Base-by-base conservation (phyloP, 192 early-diverging fungal species). In the Rhizophagus sp. region DNA sequence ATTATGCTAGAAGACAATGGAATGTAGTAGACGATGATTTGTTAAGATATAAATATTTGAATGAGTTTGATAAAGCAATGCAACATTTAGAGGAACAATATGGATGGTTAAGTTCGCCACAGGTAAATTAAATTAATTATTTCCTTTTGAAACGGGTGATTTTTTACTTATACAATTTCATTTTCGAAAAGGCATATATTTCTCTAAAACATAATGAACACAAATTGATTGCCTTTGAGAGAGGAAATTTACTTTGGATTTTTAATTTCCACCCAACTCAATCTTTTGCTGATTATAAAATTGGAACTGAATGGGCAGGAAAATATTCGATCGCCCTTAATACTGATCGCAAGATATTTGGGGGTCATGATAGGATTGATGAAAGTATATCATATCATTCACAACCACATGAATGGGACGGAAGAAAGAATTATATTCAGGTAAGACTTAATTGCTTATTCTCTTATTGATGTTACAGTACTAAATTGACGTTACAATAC, bases 1-100 rank as follows among this genome's bases (percentile, higher is more conserved):
- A 96, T 83, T 96, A 98, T 83, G 96, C 97, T 13, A 89, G 97
- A 34, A 92, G 97, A 22, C 97, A 99, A 86, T 98, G 93, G 92
- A 97, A 98, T 77, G 90, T 99, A 47, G 85, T 94, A n/a, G 94
- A 95, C 80, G 96, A 99, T 83, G 39, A 88, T 5, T 79, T 94
- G 44, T 88, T 99, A 74, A 91, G 97, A 33, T 99, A 98, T 89
- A 92, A 95, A 87, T 97, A 94, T 88, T 87, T 99, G 78, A 93
- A 96, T 85, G 88, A 93, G 33, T 99, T 95, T 82, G 97, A 99
- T 83, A 78, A 83, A 25, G 92, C 93, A 3, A 97, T 99, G 95
- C 89, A 96, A 77, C 78, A 81, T 11, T 85, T 94, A 12, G 96
- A 98, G 86, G 73, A 83, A n/a, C 69, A 91, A 62, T 89, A 88